Percentiles rank a stretch among this genome's conserved stretches.
These are phyloP conservation scores for Xerophyta viscosa DNA, from an alignment of 106 monocot genomes.

Conservation along the genomic window DNA sequence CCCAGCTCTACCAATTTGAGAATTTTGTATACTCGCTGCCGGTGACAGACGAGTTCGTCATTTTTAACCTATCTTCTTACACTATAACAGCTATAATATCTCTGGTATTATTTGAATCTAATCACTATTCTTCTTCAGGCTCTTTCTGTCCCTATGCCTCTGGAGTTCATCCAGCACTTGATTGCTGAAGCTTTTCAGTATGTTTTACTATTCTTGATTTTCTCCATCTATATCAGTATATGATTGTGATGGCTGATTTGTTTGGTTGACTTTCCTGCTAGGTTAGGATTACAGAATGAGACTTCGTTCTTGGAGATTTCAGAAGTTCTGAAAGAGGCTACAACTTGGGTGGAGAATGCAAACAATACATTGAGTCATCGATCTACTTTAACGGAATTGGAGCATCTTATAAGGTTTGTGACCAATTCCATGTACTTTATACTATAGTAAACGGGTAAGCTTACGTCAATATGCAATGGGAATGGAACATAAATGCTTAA, in stretches of 20 bases:
- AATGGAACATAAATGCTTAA: no score
- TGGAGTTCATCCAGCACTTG: conserved; percentile 27
- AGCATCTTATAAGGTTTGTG: conserved; percentile 38
- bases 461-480: no score
- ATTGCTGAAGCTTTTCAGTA: conserved; percentile 34
- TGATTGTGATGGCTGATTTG: not conserved
- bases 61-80: not conserved
- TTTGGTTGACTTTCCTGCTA: conserved; percentile 9
- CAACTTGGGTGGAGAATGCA: conserved; percentile 61
- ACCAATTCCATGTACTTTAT: not conserved
- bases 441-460: no score
- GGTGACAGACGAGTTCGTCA: no score
- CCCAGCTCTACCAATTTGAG: no score
- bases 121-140: conserved; percentile 27
- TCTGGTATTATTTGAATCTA: not conserved
- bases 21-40: no score
- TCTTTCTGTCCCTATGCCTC: conserved; percentile 19
- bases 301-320: conserved; percentile 35
- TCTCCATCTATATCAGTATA: not conserved
- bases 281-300: conserved; percentile 45
- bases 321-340: conserved; percentile 20
- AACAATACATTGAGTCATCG: conserved; percentile 30
- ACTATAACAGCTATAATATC: conserved; percentile 1
- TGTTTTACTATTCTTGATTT: not conserved
- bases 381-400: conserved; percentile 41